These are phyloP conservation scores for Malassezia brasiliensis DNA, from an alignment of 1,284 basidiomycete genomes.

Conservation along the genomic window DNA sequence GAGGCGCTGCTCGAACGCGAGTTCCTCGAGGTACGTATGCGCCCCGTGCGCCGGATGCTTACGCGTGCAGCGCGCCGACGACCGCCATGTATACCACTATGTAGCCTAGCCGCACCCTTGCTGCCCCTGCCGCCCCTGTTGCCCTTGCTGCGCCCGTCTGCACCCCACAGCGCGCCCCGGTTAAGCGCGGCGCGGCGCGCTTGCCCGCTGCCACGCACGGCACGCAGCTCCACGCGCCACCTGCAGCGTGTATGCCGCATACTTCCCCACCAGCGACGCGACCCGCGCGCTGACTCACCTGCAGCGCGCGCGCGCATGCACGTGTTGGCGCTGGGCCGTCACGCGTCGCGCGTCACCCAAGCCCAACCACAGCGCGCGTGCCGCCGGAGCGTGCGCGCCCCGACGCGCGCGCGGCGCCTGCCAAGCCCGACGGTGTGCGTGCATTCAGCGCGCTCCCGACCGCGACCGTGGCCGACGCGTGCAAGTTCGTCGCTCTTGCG, in stretches of 20 bases:
- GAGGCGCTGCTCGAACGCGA: conserved; percentile 76
- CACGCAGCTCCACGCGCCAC: background rate
- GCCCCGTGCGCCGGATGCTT: background rate
- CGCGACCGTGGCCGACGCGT: background rate
- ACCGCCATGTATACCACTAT: conserved; percentile 36
- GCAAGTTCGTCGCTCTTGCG: too few relatives aligned
- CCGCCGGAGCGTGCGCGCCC: background rate
- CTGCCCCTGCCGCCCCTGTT: too few relatives aligned
- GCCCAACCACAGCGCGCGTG: conserved; percentile 1
- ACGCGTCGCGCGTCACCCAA: conserved; percentile 1
- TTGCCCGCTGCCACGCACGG: background rate
- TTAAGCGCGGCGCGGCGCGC: too few relatives aligned
- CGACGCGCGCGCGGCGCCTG: background rate
- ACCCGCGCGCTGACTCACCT: background rate
- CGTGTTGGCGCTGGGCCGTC: background rate
- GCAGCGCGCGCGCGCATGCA: background rate
- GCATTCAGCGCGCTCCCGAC: background rate
- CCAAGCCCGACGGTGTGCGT: too few relatives aligned
- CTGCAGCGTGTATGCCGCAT: background rate
- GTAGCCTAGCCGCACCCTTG: conserved; percentile 17
- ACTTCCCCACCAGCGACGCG: background rate
- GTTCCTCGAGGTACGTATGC: conserved; percentile 31
- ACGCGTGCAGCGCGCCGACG: conserved; percentile 16
- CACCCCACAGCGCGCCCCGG: too few relatives aligned
- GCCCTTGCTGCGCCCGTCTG: too few relatives aligned